Evolutionary conservation across 1,284 basidiomycete genomes (phyloP).

Genomic region (Ceratobasidium sp.): DNA sequence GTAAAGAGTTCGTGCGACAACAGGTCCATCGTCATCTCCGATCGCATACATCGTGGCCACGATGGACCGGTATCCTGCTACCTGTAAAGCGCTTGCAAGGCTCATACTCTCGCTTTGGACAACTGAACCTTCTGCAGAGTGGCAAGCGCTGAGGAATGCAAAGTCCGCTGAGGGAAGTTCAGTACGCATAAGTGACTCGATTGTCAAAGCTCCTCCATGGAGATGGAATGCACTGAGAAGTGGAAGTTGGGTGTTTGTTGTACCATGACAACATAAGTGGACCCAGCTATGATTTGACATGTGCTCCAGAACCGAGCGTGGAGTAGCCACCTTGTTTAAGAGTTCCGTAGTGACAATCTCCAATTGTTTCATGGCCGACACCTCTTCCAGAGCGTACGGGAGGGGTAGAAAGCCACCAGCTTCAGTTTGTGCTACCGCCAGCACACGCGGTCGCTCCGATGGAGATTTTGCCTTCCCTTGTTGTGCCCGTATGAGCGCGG

Average conservation of each 20-base stretch:
- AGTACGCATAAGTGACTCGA: slow-evolving; percentile 32
- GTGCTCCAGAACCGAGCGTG: not conserved
- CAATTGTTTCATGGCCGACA: slow-evolving; percentile 10
- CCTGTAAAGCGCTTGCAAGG: slow-evolving; percentile 38
- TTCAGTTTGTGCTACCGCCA: slow-evolving; percentile 18
- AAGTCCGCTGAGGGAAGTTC: slow-evolving; percentile 35
- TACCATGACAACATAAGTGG: slow-evolving; percentile 33
- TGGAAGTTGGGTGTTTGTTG: slow-evolving; percentile 20
- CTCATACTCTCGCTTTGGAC: slow-evolving; percentile 41
- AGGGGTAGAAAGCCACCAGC: not conserved
- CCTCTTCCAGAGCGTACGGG: not conserved
- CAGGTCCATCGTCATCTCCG: slow-evolving; percentile 37
- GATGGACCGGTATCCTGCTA: slow-evolving; percentile 33
- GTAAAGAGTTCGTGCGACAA: slow-evolving; percentile 24
- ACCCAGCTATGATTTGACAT: slow-evolving; percentile 8
- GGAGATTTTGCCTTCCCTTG: slow-evolving; percentile 13
- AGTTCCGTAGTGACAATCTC: slow-evolving; percentile 12
- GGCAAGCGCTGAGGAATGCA: slow-evolving; percentile 42
- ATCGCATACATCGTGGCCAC: slow-evolving; percentile 46
- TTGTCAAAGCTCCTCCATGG: not conserved
- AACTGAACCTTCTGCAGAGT: slow-evolving; percentile 24
- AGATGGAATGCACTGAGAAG: slow-evolving; percentile 34
- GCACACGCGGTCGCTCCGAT: not conserved
- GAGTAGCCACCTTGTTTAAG: not conserved
- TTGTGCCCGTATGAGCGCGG: slow-evolving; percentile 24